phyloP scores from a whole-genome alignment of 306 rosid species.

The Gillenia trifoliata region DNA sequence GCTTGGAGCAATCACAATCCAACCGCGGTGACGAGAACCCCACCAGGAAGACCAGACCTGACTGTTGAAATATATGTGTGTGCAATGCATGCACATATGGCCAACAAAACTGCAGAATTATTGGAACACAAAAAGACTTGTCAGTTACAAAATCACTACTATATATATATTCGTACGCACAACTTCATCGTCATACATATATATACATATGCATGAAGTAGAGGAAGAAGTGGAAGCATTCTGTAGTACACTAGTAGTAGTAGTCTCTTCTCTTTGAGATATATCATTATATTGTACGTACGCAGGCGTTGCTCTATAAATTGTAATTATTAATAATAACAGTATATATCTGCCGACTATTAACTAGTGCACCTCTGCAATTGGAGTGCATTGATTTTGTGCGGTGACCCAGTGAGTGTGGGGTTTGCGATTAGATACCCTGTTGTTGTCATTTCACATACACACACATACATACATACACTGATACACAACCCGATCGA shows the following conservation, averaged over 20 bases:
- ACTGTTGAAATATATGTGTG: background rate
- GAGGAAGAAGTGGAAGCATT: background rate
- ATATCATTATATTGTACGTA: background rate
- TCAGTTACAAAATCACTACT: background rate
- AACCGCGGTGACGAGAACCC: constrained; percentile 1
- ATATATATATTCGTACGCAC: background rate
- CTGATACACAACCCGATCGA: background rate
- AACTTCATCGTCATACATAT: background rate
- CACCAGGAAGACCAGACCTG: background rate
- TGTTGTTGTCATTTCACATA: background rate
- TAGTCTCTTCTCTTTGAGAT: background rate
- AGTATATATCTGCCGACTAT: constrained; percentile 15
- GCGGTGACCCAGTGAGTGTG: constrained; percentile 6
- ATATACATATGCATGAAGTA: background rate
- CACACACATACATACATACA: background rate
- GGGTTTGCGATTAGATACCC: background rate
- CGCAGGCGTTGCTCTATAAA: background rate
- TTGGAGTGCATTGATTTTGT: constrained; percentile 12
- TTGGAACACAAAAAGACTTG: constrained; percentile 1
- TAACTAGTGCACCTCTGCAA: constrained; percentile 2
- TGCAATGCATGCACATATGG: background rate
- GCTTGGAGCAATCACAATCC: constrained; percentile 18
- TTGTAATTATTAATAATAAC: background rate
- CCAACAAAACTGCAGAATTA: background rate
- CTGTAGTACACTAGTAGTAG: background rate